Conservation (phyloP, 768 basidiomycete species). For the Trametes elegans region DNA sequence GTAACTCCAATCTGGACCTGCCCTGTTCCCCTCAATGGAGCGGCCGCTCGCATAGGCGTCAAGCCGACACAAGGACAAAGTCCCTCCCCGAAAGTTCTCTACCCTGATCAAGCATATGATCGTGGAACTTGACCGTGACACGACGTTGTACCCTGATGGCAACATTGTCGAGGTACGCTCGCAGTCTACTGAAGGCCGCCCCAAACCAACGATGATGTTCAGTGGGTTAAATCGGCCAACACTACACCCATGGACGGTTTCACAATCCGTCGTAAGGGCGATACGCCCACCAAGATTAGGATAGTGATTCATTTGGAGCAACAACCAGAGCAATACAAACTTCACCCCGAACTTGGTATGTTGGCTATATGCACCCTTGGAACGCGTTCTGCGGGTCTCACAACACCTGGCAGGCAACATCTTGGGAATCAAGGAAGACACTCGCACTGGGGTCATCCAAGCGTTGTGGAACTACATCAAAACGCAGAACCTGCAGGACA, state of each 20-base stretch:
- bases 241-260: slow-evolving; percentile 81
- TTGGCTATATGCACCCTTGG: background rate
- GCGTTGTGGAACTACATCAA: slow-evolving; percentile 94
- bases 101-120: slow-evolving; percentile 81
- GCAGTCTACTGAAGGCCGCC: background rate
- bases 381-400: background rate
- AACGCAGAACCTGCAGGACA: slow-evolving; percentile 77
- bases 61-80: slow-evolving; percentile 61
- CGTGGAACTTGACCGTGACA: slow-evolving; percentile 85
- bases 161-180: slow-evolving; percentile 85
- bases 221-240: slow-evolving; percentile 58
- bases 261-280: slow-evolving; percentile 78
- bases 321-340: slow-evolving; percentile 81
- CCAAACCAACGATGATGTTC: background rate
- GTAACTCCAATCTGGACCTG: slow-evolving; percentile 21
- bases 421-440: slow-evolving; percentile 82
- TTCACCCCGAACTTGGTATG: slow-evolving; percentile 71
- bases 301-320: slow-evolving; percentile 88
- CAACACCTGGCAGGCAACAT: slow-evolving; percentile 44
- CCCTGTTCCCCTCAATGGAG: no score
- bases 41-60: no score
- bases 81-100: slow-evolving; percentile 74
- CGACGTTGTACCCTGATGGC: slow-evolving; percentile 74
- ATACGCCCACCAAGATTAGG: slow-evolving; percentile 71
- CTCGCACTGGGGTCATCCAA: slow-evolving; percentile 75